Conservation (phyloP, 2,329 filamentous ascomycete species). For the Cladosporium phlei region DNA sequence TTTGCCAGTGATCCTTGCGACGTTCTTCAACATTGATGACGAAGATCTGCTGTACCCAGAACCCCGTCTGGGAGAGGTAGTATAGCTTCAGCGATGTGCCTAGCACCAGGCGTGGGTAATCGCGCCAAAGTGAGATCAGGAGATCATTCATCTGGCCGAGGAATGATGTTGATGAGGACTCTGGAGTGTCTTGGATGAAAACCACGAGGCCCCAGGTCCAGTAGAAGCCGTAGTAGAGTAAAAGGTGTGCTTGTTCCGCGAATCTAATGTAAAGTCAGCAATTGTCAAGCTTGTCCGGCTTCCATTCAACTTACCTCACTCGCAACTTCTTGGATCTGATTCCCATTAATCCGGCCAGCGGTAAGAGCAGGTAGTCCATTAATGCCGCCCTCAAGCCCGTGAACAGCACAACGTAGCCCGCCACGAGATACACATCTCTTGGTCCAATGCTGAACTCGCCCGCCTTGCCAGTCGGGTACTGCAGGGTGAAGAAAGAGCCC, state of each 20-base stretch:
- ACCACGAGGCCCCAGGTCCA: slow-evolving; percentile 78
- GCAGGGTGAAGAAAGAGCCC: slow-evolving; percentile 81
- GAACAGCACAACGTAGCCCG: slow-evolving; percentile 76
- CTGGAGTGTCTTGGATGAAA: slow-evolving; percentile 26
- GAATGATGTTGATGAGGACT: slow-evolving; percentile 9
- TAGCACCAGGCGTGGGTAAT: slow-evolving; percentile 77
- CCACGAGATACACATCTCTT: slow-evolving; percentile 74
- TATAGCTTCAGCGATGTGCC: slow-evolving; percentile 76
- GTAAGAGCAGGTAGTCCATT: slow-evolving; percentile 84
- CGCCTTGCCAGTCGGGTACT: slow-evolving; percentile 51
- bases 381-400: slow-evolving; percentile 76
- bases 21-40: slow-evolving; percentile 93
- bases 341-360: slow-evolving; percentile 67
- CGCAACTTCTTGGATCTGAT: slow-evolving; percentile 67
- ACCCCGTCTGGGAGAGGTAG: slow-evolving; percentile 82
- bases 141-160: slow-evolving; percentile 20
- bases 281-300: neutral
- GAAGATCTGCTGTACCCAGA: slow-evolving; percentile 90
- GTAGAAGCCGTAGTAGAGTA: slow-evolving; percentile 76
- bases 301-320: slow-evolving; percentile 50
- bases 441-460: slow-evolving; percentile 70
- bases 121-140: slow-evolving; percentile 62
- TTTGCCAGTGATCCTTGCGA: slow-evolving; percentile 92
- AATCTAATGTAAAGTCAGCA: slow-evolving; percentile 43
- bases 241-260: slow-evolving; percentile 89